Evolutionary conservation across 1,284 basidiomycete genomes (phyloP).

Genomic region (Melampsora americana): DNA sequence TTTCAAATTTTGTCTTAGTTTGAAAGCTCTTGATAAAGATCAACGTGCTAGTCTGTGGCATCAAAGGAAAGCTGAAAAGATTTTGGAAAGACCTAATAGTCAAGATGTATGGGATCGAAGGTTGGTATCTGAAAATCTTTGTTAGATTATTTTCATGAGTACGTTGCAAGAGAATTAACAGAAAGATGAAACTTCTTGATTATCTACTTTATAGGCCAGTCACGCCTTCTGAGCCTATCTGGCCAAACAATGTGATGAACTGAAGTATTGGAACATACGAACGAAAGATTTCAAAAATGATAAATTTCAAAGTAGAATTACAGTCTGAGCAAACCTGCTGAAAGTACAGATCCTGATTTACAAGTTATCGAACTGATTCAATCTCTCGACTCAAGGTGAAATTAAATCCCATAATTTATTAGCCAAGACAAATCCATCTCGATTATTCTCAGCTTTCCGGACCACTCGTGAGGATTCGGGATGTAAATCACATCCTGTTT

Average conservation of each 20-base stretch:
- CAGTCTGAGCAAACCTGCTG: too few species aligned
- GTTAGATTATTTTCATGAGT: neutral
- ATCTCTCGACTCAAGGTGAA: neutral
- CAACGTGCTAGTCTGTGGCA: slow-evolving; percentile 14
- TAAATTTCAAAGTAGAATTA: too few species aligned
- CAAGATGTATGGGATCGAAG: slow-evolving; percentile 38
- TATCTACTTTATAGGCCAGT: neutral
- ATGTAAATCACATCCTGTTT: slow-evolving; percentile 38
- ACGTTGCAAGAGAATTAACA: neutral
- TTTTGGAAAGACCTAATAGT: slow-evolving; percentile 34
- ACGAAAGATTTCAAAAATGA: too few species aligned
- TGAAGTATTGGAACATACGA: neutral
- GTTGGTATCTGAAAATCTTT: neutral
- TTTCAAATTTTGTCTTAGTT: slow-evolving; percentile 36
- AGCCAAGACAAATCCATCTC: slow-evolving; percentile 27
- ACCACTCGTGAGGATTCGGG: slow-evolving; percentile 23
- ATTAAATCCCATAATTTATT: slow-evolving; percentile 37
- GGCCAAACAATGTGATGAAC: neutral
- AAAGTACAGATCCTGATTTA: neutral
- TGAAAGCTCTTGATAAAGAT: slow-evolving; percentile 22
- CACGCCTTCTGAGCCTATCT: neutral
- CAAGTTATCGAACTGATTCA: neutral
- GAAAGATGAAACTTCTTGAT: neutral
- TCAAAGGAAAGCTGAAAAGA: slow-evolving; percentile 34
- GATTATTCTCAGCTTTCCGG: slow-evolving; percentile 23